Base-by-base conservation (phyloP, 805 yeast genomes). In the Debaryomyces hansenii region DNA sequence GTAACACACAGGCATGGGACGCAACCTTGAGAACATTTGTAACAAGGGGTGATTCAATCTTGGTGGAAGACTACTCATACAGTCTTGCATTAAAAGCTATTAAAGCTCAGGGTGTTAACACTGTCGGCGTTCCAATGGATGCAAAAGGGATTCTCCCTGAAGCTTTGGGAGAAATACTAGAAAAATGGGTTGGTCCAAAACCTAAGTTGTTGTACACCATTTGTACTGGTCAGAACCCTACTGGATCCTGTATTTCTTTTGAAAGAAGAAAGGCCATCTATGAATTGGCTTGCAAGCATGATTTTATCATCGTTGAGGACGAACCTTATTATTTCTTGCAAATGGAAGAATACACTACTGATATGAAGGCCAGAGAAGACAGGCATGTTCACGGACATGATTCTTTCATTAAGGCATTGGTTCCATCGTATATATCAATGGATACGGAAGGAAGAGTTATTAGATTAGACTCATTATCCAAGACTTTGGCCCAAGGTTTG, bases 321-420 rank as follows among this genome's bases (percentile, higher is more conserved):
- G 99, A 94, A 71, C 99, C 99, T 45, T 92, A 92, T 82, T 94
- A 88, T 76, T 92, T 90, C 75, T 75, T 92, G 64, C 99, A 92
- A 71, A 90, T 91, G 96, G 92, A 87, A 49, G 63, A 78, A 41
- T 92, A 88, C 74, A 71, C 80, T 16, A 54, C 60, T 21, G 82
- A 79, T 47, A 60, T 52, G 37, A 47, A 49, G 16, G 57, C 62
- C 8, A 70, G 78, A 51, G 58, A 58, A 18, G 78, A 85, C 3
- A n/a, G n/a, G n/a, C n/a, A n/a, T n/a, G n/a, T n/a, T n/a, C n/a
- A n/a, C n/a, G n/a, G n/a, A n/a, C n/a, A n/a, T n/a, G n/a, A n/a
- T n/a, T n/a, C n/a, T n/a, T n/a, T n/a, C n/a, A n/a, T n/a, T n/a
- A n/a, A n/a, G n/a, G n/a, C n/a, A n/a, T 72, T 90, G 61, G 88